Conservation (phyloP, 805 yeast genomes). For the Komagataella kurtzmanii region DNA sequence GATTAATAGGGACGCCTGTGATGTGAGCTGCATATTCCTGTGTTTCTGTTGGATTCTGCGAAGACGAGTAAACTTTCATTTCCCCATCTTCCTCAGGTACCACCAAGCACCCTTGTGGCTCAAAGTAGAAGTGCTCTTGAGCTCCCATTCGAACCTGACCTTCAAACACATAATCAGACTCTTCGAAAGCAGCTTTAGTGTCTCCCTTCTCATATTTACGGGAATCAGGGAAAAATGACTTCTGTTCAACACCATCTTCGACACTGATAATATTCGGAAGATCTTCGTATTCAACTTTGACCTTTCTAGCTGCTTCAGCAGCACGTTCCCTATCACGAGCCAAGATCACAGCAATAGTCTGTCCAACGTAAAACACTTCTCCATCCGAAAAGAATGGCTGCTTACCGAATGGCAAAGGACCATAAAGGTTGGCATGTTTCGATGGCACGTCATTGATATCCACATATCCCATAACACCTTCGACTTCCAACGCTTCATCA, state of each 20-base stretch:
- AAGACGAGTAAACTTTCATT: constrained; percentile 26
- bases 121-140: constrained; percentile 35
- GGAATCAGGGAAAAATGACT: constrained; percentile 23
- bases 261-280: constrained; percentile 23
- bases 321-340: constrained; percentile 26
- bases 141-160: constrained; percentile 28
- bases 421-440: constrained; percentile 26
- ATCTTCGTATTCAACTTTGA: constrained; percentile 28
- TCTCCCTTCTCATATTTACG: constrained; percentile 25
- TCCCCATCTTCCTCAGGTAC: constrained; percentile 34
- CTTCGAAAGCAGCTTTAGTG: constrained; percentile 22
- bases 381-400: constrained; percentile 31
- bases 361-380: constrained; percentile 26
- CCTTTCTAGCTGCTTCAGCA: constrained; percentile 25
- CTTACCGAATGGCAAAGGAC: constrained; percentile 24
- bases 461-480: constrained; percentile 25
- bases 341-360: constrained; percentile 26
- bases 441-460: constrained; percentile 25
- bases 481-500: constrained; percentile 21
- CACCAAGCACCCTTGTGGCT: constrained; percentile 28
- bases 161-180: constrained; percentile 18
- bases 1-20: constrained; percentile 26
- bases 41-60: constrained; percentile 31
- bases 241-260: constrained; percentile 27
- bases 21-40: constrained; percentile 28